These are phyloP conservation scores for Hyaloperonospora arabidopsidis DNA, from an alignment of 352 stramenopile species.

Conservation along the genomic window DNA sequence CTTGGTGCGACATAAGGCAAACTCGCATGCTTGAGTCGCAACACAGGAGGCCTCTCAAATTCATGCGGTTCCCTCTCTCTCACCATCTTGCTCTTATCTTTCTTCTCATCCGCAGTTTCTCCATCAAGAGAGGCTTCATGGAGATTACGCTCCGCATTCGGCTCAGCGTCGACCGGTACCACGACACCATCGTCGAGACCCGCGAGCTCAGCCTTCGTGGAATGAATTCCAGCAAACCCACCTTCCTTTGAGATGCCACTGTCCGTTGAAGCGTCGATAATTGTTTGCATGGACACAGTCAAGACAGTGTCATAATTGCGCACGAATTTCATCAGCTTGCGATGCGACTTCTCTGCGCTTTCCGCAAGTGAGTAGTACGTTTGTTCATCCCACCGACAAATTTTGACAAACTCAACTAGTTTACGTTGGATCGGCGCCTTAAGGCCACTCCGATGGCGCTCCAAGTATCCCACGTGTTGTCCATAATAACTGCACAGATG, in stretches of 20 bases:
- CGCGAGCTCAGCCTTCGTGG: conserved; percentile 60
- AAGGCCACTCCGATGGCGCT: conserved; percentile 79
- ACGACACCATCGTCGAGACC: conserved; percentile 40
- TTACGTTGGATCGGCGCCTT: conserved; percentile 93
- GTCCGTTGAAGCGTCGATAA: conserved; percentile 86
- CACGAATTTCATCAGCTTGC: conserved; percentile 97
- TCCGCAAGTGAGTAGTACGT: conserved; percentile 98
- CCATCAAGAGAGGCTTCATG: conserved; percentile 6
- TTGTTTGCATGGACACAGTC: conserved; percentile 68
- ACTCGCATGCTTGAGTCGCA: conserved; percentile 22
- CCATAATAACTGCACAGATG: conserved; percentile 94
- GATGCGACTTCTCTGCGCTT: conserved; percentile 96
- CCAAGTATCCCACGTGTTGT: conserved; percentile 81
- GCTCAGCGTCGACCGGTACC: conserved; percentile 25
- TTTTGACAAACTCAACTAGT: conserved; percentile 96
- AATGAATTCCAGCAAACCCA: conserved; percentile 64
- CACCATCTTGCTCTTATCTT: conserved; percentile 9
- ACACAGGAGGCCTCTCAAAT: conserved; percentile 15
- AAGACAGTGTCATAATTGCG: conserved; percentile 87
- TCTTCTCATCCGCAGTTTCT: conserved; percentile 6
- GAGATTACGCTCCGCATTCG: conserved; percentile 20
- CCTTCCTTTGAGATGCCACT: conserved; percentile 75
- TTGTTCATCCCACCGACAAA: conserved; percentile 99
- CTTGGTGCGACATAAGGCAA: background rate
- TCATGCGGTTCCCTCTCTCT: conserved; percentile 10